Base-by-base conservation (phyloP, 1,139 yeast species). In the Magnusiomyces ingens region DNA sequence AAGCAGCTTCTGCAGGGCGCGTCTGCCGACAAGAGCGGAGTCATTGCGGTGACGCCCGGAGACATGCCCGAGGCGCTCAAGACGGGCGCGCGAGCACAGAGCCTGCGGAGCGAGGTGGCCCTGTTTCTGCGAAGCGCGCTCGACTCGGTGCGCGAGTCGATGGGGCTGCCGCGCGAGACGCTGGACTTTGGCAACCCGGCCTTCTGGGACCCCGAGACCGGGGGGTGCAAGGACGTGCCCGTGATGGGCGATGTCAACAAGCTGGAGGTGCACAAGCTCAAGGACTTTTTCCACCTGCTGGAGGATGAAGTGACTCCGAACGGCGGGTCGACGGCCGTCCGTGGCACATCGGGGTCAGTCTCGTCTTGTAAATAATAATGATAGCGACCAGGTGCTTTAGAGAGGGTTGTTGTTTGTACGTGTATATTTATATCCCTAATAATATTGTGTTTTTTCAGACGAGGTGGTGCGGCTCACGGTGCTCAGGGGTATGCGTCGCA, bases 61-160 rank as follows among this genome's bases (percentile, higher is more conserved):
- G 94, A 86, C 58, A 69, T 89, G 57, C 75, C 86, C 0, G 76
- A 75, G 17, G 84, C 79, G 57, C 72, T 90, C 57, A 81, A 76
- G 62, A 71, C 71, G 49, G 95, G 96, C 2, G 63, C 70, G 13
- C 80, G 79, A 54, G 95, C 89, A 0, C 77, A 78, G 58, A 68
- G 69, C 6, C 71, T 91, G 53, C 75, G 99, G 57, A 79, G 89
- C 37, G 74, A 78, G 43, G 75, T 91, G 2, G 94, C 97, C 2
- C 79, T 80, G 0, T 82, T 77, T 51, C 67, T 90, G 43, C 76
- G 97, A 61, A 75, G 75, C 42, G 75, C 82, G 37, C 88, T 91
- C 2, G 76, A 83, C 1, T 67, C 72, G 5, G 72, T 89, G 40
- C 75, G 96, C 53, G 70, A 75, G 19, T 68, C 75, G 12, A 79